Conservation (phyloP, 2,329 filamentous ascomycete species). For the Pyrenophora teres region DNA sequence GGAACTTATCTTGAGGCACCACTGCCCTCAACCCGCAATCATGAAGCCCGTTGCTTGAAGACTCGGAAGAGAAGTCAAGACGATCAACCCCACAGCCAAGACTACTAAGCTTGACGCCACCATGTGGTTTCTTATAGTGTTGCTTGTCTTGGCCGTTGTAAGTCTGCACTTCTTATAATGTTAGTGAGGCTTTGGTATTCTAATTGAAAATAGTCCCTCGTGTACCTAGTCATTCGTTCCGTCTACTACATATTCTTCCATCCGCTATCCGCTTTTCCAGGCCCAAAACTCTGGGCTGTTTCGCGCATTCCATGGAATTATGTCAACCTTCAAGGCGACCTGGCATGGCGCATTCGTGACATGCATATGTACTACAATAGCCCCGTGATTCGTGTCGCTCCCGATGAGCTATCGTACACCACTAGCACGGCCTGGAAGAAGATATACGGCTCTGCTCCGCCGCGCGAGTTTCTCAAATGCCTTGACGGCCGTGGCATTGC, state of each 20-base stretch:
- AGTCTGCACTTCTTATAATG: background rate
- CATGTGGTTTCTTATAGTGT: background rate
- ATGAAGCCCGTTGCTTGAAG: background rate
- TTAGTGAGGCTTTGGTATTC: background rate
- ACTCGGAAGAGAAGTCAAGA: background rate
- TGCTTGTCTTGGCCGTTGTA: background rate
- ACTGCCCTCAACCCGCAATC: background rate
- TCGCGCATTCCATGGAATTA: constrained; percentile 8
- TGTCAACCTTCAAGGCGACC: background rate
- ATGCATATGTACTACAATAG: constrained; percentile 3
- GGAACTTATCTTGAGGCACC: background rate
- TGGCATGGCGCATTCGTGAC: constrained; percentile 2
- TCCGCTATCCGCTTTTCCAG: constrained; percentile 9
- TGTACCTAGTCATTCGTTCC: background rate
- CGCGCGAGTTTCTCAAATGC: constrained; percentile 12
- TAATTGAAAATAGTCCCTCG: background rate
- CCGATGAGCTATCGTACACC: constrained; percentile 7
- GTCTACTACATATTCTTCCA: constrained; percentile 2
- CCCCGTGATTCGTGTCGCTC: constrained; percentile 4
- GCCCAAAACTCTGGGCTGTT: constrained; percentile 11
- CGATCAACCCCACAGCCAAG: background rate
- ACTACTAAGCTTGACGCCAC: background rate
- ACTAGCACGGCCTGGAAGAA: constrained; percentile 1
- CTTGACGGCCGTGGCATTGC: constrained; percentile 4
- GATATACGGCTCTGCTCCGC: constrained; percentile 2